Evolutionary conservation across 1,284 basidiomycete genomes (phyloP), one percentile per base, ranked within the genome.

Genomic region (Marasmius sp.): DNA sequence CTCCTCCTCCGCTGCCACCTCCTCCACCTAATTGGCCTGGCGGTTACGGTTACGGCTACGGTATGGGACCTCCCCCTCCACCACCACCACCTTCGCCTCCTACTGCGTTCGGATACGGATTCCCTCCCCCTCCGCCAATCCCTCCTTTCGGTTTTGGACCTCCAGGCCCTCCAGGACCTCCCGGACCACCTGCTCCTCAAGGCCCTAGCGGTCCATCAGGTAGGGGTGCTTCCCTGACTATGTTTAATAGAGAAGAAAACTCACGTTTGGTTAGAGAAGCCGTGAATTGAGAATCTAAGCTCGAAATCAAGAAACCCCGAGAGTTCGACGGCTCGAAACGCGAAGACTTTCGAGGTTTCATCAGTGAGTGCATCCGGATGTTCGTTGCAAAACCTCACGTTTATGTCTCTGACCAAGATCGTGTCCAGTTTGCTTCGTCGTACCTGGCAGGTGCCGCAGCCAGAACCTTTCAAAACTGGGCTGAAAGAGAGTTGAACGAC

Each of bases 251-350:
- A 41, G n/a, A 56, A 3, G 34, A 43, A 18, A 27, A 56, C 37
- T 7, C 16, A 20, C 12, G 38, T n/a, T 38, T 16, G 14, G 12
- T n/a, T 34, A 10, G 27, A 11, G 48, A 37, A 27, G 41, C 56
- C 3, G 14, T 47, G 1, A 33, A 51, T 11, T 10, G 22, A 45
- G 51, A 54, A 48, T 9, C 18, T 3, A 53, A 54, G 33, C 16
- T 60, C 2, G 58, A 60, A 3, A 54, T 60, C 12, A 38, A 41
- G 12, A 60, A 60, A 33, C 58, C 50, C 6, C 34, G 34, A 8
- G 34, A 34, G 20, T 60, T 60, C 47, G 58, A 60, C 47, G 58
- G 58, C n/a, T 38, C 50, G 1, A 47, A 60, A 33, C 22, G 38
- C 1, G 20, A n/a, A 14, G 16, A 16, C 3, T 60, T 48, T 33